Evolutionary conservation across 352 stramenopile species (phyloP).

Genomic region (Blastocystis hominis): DNA sequence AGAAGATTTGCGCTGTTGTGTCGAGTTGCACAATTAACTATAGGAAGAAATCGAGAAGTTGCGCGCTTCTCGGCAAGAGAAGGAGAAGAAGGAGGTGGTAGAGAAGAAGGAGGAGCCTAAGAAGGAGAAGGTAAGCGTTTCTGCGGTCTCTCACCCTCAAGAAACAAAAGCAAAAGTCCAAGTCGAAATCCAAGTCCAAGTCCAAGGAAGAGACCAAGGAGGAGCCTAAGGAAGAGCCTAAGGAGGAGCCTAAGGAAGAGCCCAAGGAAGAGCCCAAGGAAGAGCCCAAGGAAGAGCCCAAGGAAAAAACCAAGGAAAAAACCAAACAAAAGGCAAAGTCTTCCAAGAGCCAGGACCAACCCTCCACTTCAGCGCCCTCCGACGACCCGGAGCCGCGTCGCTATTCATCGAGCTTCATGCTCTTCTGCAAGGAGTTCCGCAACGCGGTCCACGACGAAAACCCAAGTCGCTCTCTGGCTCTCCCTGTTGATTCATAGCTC

Average conservation of each 20-base stretch:
- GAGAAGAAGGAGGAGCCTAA: neutral
- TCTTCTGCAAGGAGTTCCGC: neutral
- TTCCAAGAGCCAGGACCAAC: no score
- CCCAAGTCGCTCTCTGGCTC: neutral
- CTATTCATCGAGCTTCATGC: neutral
- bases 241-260: neutral
- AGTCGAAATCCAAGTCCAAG: neutral
- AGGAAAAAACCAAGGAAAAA: no score
- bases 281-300: neutral
- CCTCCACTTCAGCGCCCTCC: no score
- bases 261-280: neutral
- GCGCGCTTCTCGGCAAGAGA: neutral
- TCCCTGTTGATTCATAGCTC: neutral
- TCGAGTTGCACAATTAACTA: neutral
- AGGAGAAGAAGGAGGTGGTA: neutral
- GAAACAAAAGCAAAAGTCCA: neutral
- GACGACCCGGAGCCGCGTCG: neutral
- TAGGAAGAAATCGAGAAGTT: constrained; percentile 8
- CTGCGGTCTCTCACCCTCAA: neutral
- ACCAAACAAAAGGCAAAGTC: no score
- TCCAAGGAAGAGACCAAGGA: neutral
- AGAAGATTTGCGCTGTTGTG: neutral
- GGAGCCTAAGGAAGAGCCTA: neutral
- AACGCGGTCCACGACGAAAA: neutral
- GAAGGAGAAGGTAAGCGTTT: neutral